These are phyloP conservation scores for Phoma sp. DNA, from an alignment of 2,329 filamentous ascomycete species.

Conservation along the genomic window DNA sequence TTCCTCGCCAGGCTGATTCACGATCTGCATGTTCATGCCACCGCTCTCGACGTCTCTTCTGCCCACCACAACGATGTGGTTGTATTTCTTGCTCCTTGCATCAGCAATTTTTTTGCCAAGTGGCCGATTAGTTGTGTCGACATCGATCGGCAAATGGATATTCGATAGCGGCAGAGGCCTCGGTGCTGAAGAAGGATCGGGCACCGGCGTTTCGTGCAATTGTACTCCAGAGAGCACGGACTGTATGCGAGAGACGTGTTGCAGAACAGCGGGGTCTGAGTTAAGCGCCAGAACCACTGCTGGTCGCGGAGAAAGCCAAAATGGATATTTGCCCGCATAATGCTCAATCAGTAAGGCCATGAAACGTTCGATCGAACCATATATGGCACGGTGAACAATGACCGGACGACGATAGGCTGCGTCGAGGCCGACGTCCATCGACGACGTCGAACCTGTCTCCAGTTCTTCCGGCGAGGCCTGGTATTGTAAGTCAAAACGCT, in stretches of 20 bases:
- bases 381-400: constrained; percentile 82
- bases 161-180: constrained; percentile 55
- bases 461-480: constrained; percentile 70
- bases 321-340: constrained; percentile 78
- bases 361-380: constrained; percentile 83
- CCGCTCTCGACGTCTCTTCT: constrained; percentile 35
- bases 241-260: constrained; percentile 53
- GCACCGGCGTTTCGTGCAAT: constrained; percentile 17
- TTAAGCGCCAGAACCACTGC: constrained; percentile 77
- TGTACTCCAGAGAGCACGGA: constrained; percentile 39
- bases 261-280: constrained; percentile 61
- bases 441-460: constrained; percentile 60
- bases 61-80: constrained; percentile 76
- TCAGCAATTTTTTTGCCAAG: constrained; percentile 74
- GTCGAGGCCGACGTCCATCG: constrained; percentile 47
- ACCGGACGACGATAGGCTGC: constrained; percentile 62
- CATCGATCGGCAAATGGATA: constrained; percentile 72
- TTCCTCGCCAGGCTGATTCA: constrained; percentile 49
- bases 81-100: constrained; percentile 75
- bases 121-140: constrained; percentile 69
- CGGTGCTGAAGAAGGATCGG: constrained; percentile 27
- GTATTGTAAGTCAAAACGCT: constrained; percentile 80
- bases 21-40: constrained; percentile 35
- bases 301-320: constrained; percentile 86
- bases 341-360: constrained; percentile 86